phyloP scores from a whole-genome alignment of 768 basidiomycete species.

The Exsudoporus frostii region DNA sequence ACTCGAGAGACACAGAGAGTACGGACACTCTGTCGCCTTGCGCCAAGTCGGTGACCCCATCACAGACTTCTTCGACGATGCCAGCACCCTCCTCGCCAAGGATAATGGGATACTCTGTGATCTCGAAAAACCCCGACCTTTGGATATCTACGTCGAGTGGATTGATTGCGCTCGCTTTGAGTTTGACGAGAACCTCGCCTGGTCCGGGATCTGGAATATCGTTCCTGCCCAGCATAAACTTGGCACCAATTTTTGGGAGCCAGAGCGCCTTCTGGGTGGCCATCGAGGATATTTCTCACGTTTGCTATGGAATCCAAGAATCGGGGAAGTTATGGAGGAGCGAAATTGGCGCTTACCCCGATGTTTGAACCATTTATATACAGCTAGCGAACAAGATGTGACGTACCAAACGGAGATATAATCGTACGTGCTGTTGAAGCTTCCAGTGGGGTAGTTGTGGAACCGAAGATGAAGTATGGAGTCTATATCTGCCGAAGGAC shows the following conservation, averaged over 20 bases:
- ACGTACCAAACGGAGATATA: not conserved
- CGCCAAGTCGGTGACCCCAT: constrained; percentile 30
- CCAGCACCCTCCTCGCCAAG: constrained; percentile 38
- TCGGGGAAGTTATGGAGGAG: no score
- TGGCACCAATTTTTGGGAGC: constrained; percentile 6
- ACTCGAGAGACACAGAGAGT: not conserved
- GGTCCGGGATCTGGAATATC: constrained; percentile 35
- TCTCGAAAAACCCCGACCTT: not conserved
- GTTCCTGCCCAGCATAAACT: constrained; percentile 1
- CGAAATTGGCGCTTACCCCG: not conserved
- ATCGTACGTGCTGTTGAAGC: no score
- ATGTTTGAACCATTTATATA: not conserved
- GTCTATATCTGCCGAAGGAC: no score
- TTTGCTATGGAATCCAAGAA: not conserved
- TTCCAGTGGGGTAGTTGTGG: no score
- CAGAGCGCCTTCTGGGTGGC: constrained; percentile 14
- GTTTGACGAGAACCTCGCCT: constrained; percentile 41
- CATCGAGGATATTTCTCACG: not conserved
- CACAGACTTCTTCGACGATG: constrained; percentile 34
- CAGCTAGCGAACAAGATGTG: not conserved
- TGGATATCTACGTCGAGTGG: constrained; percentile 35
- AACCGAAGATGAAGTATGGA: no score
- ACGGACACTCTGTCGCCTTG: constrained; percentile 32
- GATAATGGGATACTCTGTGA: constrained; percentile 35
- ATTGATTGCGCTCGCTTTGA: constrained; percentile 40